Evolutionary conservation across 1,284 basidiomycete genomes (phyloP), one percentile per base, ranked within the genome.

Genomic region (Sphaerobolus stellatus): DNA sequence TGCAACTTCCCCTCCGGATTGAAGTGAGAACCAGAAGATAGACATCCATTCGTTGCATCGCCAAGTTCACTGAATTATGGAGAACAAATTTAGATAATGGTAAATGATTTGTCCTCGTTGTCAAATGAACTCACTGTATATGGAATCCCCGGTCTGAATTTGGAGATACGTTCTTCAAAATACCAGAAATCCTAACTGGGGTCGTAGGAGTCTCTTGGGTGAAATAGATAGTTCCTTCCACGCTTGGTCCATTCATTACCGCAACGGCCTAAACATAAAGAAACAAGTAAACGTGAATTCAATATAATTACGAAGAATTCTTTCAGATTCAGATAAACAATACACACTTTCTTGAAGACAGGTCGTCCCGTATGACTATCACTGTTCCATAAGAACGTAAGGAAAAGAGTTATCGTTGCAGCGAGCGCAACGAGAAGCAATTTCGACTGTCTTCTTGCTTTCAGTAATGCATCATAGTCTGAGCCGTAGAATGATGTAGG

Each of bases 21-120:
- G 75, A 84, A 92, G 71, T 92, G 90, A 44, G 83, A 62, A 9
- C 88, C 88, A 33, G 90, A 79, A 22, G 86, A 86, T 14, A 75
- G 65, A 70, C 90, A 92, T 7, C 88, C 89, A 54, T 78, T 73
- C 31, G 76, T 79, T 59, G 84, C 68, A 68, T 92, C 85, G 40
- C 89, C 89, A 50, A 75, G 78, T 66, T 83, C 79, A 66, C 88
- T 90, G 33, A 62, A 24, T 29, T 11, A 36, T n/a, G 30, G 40
- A 14, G 7, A 27, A n/a, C n/a, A n/a, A n/a, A n/a, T n/a, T n/a
- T n/a, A n/a, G n/a, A n/a, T n/a, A n/a, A n/a, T n/a, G n/a, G n/a
- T n/a, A 9, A 43, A 43, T 43, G 41, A 11, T 38, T 27, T 14
- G 41, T 43, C 16, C n/a, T 14, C 41, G 41, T 36, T 7, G 27